Evolutionary conservation across 345 rosid genomes (phyloP).

Genomic region (Hibiscus tridactylites): DNA sequence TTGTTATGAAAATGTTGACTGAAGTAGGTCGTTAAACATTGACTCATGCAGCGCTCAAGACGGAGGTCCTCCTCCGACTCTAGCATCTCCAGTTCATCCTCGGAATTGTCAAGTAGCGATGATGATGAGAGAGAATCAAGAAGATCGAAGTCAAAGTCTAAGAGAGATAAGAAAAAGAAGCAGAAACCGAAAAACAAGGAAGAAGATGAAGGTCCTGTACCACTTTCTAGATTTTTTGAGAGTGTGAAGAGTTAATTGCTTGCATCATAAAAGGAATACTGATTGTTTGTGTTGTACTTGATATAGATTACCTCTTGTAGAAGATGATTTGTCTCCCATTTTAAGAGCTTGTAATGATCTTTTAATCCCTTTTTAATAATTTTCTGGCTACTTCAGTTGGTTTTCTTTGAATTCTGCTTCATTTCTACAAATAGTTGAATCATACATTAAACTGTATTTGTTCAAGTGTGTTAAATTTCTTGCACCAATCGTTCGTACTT

Average conservation of each 20-base stretch:
- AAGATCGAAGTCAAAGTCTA: constrained; percentile 50
- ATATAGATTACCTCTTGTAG: constrained; percentile 6
- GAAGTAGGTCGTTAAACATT: constrained; percentile 5
- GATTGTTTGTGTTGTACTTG: background rate
- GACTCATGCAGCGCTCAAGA: constrained; percentile 56
- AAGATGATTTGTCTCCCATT: background rate
- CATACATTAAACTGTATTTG: too few relatives aligned
- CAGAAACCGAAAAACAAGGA: constrained; percentile 50
- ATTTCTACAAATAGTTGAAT: background rate
- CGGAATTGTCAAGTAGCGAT: constrained; percentile 69
- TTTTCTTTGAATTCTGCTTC: background rate
- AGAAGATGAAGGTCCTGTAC: constrained; percentile 68
- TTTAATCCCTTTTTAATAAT: background rate
- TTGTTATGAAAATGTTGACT: background rate
- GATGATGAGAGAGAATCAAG: constrained; percentile 60
- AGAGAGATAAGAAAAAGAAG: constrained; percentile 46
- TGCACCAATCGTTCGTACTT: too few relatives aligned
- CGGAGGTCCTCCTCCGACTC: constrained; percentile 36
- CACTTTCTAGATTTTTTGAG: constrained; percentile 86
- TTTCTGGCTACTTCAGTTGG: background rate
- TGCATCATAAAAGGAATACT: constrained; percentile 13
- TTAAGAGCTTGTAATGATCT: constrained; percentile 15
- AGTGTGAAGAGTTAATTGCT: constrained; percentile 35
- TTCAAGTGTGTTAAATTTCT: too few relatives aligned
- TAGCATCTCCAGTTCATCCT: constrained; percentile 52